Evolutionary conservation across 164 flowering plant species (phyloP), one percentile per base, ranked within the genome.

Genomic region (Umbilicus rupestris): DNA sequence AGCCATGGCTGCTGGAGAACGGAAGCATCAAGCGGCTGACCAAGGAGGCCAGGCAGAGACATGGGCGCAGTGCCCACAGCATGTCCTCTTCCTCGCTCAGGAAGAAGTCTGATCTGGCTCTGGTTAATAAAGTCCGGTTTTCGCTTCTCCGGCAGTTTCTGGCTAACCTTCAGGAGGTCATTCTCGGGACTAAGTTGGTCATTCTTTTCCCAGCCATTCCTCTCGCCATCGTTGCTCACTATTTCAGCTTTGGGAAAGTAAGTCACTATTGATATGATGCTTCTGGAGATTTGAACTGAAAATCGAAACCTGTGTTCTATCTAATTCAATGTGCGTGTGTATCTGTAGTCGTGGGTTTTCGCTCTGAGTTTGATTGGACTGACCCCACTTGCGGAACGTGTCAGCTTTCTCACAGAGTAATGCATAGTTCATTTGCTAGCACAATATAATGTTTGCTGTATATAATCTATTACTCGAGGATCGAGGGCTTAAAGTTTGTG

Each of bases 361-460:
- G 92, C 71, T 24, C 69, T 91, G 84, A 94, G 99, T 74, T 81
- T 94, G 46, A 71, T 91, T 22, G 99, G 86, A 60, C 84, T 94
- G 2, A 84, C 85, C 2, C 96, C 96, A 15, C 86, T 94, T 26
- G 97, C 99, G 0, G 99, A 94, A 75, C 84, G 99, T 17, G 72
- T 94, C 71, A 91, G 97, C 82, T 94, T 94, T 68, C 74, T 94
- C 31, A 94, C 99, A 19, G 99, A 94, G 99, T 94, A 78, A 80
- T 26, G 17, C 33, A 55, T 55, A 14, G 10, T 22, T 19, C 8
- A 19, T 3, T 33, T 47, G 52, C 7, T 19, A n/a, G 22, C 22
- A 19, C 22, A 1, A 2, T 22, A 20, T 1, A 20, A 2, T 20
- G 28, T 50, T 22, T 22, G 28, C 2, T 22, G 14, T 20, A 20